Evolutionary conservation across 805 yeast genomes (phyloP), one percentile per base, ranked within the genome.

Genomic region (Cyberlindnera galapagoensis): DNA sequence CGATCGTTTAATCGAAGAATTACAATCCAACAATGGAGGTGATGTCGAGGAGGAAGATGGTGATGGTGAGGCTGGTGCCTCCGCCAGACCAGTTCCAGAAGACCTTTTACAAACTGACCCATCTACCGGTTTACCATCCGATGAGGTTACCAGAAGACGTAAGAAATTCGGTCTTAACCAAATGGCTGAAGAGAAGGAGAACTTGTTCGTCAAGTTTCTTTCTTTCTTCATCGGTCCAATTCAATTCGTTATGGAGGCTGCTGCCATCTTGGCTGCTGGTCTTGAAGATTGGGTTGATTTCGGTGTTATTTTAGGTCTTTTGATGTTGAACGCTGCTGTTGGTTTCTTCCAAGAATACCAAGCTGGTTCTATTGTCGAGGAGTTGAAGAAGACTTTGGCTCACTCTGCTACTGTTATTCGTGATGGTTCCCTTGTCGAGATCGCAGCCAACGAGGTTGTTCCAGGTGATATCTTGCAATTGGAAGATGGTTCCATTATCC

Each of bases 331-430:
- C 67, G 96, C 96, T 46, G 67, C 69, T 54, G 96, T 87, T 62
- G 97, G 97, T 76, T 87, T 87, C 79, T 72, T 85, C 51, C 97
- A 87, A 72, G 97, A 87, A 68, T 88, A 69, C 81, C 95, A 87
- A 69, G 97, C 97, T 47, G 96, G 96, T 72, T 86, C 95, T 43
- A 87, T 87, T 73, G 96, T 87, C 51, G 95, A 86, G 38, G 96
- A 87, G 65, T 77, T 87, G 69, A 88, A 87, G 74, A 88, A 87
- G 69, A 85, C 95, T 54, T 71, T 87, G 56, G 95, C 96, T 45
- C 82, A 85, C 74, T 62, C 85, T 62, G 95, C 96, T 51, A 65
- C 71, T 46, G 87, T 84, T 51, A 68, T 87, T 57, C 79, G 96
- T 71, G 78, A 85, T 60, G 90, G 94, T 65, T 65, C 70, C 42